Conservation (phyloP, 2,329 filamentous ascomycete genomes). For the Alternaria infectoria region DNA sequence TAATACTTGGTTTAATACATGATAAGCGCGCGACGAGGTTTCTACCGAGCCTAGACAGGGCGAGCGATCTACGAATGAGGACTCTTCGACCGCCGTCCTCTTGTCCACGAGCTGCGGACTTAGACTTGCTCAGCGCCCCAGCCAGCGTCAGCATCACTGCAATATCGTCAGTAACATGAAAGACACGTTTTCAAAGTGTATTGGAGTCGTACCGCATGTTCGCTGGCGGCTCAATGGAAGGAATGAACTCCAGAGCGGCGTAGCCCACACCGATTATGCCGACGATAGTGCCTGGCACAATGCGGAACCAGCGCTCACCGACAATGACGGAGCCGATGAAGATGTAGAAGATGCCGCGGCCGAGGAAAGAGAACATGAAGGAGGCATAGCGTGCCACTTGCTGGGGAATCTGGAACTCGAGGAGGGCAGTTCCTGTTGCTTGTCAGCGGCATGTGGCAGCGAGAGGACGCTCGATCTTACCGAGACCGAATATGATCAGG, state of each 20-base stretch:
- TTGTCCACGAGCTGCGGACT: slow-evolving; percentile 4
- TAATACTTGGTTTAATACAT: slow-evolving; percentile 22
- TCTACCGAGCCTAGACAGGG: slow-evolving; percentile 8
- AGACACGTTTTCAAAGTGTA: too few relatives aligned
- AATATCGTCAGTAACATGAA: slow-evolving; percentile 13
- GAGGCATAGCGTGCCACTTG: slow-evolving; percentile 93
- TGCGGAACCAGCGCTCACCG: slow-evolving; percentile 68
- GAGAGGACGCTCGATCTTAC: slow-evolving; percentile 57
- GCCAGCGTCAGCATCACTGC: slow-evolving; percentile 58
- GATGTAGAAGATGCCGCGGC: slow-evolving; percentile 95
- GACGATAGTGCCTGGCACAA: slow-evolving; percentile 78
- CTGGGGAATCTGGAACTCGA: slow-evolving; percentile 92
- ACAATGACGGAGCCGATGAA: slow-evolving; percentile 90
- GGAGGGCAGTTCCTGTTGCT: slow-evolving; percentile 64
- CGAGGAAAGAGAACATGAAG: slow-evolving; percentile 97
- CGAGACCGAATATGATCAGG: slow-evolving; percentile 87
- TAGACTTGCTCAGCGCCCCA: slow-evolving; percentile 63
- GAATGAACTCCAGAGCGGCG: slow-evolving; percentile 58
- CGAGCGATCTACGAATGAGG: slow-evolving; percentile 12
- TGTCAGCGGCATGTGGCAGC: slow-evolving; percentile 17
- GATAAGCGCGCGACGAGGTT: slow-evolving; percentile 7
- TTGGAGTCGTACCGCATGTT: slow-evolving; percentile 55
- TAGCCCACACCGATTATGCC: slow-evolving; percentile 82
- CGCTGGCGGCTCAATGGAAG: slow-evolving; percentile 60
- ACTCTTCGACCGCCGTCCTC: slow-evolving; percentile 40